Evolutionary conservation across 2,329 filamentous ascomycete species (phyloP).

Genomic region (Talaromyces amestolkiae): DNA sequence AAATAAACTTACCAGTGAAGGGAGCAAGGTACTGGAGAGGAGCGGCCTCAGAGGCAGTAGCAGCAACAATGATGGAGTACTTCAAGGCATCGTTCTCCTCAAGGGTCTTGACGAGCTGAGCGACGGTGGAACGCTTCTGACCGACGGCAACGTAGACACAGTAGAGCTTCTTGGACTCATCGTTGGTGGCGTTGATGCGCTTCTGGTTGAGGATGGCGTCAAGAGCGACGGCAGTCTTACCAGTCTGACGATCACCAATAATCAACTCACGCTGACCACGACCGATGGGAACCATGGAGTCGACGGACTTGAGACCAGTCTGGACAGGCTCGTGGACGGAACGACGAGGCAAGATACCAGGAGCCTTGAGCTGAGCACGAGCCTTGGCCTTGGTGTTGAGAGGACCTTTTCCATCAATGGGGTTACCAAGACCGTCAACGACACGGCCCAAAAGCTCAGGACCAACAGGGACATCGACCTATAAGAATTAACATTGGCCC

Average conservation of each 20-base stretch:
- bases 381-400: conserved; percentile 87
- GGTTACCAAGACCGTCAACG: conserved; percentile 96
- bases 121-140: conserved; percentile 99
- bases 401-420: conserved; percentile 98
- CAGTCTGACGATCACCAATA: conserved; percentile 99
- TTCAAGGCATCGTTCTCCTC: conserved; percentile 99
- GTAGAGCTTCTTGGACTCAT: conserved; percentile 99
- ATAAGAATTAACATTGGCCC: conserved; percentile 16
- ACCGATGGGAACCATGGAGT: conserved; percentile 99
- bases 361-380: conserved; percentile 98
- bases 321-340: conserved; percentile 99
- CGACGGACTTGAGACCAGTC: conserved; percentile 98
- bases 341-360: conserved; percentile 92
- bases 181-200: conserved; percentile 84
- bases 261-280: conserved; percentile 99
- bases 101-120: conserved; percentile 98
- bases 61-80: conserved; percentile 90
- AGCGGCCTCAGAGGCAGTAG: conserved; percentile 94
- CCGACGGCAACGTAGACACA: conserved; percentile 98
- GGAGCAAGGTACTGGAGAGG: conserved; percentile 92
- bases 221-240: conserved; percentile 97
- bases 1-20: conserved; percentile 65
- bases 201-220: conserved; percentile 99
- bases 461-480: conserved; percentile 97
- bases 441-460: conserved; percentile 93